Base-by-base conservation (phyloP, 495 filamentous ascomycete genomes). In the Podospora conica region DNA sequence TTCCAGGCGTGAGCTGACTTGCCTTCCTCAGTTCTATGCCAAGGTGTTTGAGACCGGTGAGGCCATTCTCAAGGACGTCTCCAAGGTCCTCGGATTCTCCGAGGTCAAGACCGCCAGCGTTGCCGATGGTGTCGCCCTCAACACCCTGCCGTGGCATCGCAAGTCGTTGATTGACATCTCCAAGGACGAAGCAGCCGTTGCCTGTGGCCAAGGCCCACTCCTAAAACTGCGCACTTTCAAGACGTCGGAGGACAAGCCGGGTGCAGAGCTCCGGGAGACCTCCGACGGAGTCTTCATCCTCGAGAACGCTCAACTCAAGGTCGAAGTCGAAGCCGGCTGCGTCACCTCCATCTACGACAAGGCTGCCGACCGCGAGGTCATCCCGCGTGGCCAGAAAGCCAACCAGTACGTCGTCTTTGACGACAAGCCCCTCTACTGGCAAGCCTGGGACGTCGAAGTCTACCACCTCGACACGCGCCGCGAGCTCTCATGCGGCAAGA, bases 401-500 rank as follows among this genome's bases (percentile, higher is more conserved):
- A 94, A 93, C 61, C 93, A 97, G 72, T 83, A 96, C 9, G 93
- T 98, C 65, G 90, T 98, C 60, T 97, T 96, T 74, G 95, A 98
- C 73, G 95, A 98, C 77, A 97, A 98, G 78, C 95, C 95, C 20
- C 83, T 98, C 21, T 96, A 96, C 79, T 98, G 95, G 95, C 94
- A 98, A 79, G 95, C 93, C 1, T 98, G 95, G 95, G 95, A 98
- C 76, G 93, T 97, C 31, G 95, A 98, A 75, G 92, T 98, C 56
- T 98, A 90, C 80, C 95, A 98, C 67, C 84, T 97, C 23, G 90
- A 93, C 63, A 94, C 92, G 0, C 87, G 95, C 59, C 85, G 90
- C 68, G 91, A 91, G 70, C 80, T 98, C 6, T 72, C 80, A 0
- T 81, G 85, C 23, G 80, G 84, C 58, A 81, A 85, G 67, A 91